Conservation (phyloP, 129 eudicot species). For the Lactuca sativa region DNA sequence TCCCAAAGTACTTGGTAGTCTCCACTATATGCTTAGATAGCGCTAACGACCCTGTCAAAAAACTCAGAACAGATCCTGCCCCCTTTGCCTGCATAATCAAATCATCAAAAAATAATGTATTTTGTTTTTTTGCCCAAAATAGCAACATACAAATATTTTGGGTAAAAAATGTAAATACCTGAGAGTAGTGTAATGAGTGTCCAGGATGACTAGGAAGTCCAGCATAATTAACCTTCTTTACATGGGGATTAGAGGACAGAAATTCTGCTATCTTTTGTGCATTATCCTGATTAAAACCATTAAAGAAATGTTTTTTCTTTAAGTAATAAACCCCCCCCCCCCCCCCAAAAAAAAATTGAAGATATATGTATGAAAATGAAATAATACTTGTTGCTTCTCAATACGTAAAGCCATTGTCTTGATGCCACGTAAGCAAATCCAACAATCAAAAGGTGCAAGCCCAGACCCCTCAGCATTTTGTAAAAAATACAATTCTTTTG, state of each 20-base stretch:
- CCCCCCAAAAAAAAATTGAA: background rate
- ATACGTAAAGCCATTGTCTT: conserved; percentile 96
- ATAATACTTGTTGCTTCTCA: conserved; percentile 89
- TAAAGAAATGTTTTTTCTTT: background rate
- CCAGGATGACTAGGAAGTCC: conserved; percentile 95
- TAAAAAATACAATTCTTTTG: conserved; percentile 78
- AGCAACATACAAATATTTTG: background rate
- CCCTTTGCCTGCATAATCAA: conserved; percentile 78
- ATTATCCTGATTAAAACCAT: conserved; percentile 60
- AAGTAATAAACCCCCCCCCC: background rate
- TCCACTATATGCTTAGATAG: conserved; percentile 88
- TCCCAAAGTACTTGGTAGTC: conserved; percentile 78
- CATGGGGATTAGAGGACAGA: conserved; percentile 77
- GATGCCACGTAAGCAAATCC: conserved; percentile 94
- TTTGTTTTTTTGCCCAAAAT: too few relatives aligned
- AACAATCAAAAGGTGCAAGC: conserved; percentile 95
- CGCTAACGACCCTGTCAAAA: conserved; percentile 76
- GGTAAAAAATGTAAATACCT: conserved; percentile 46
- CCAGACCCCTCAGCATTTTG: conserved; percentile 98
- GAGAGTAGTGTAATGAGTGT: conserved; percentile 83
- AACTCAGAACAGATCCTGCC: conserved; percentile 96
- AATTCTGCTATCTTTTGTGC: conserved; percentile 95
- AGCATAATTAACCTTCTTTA: conserved; percentile 87
- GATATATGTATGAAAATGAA: conserved; percentile 5
- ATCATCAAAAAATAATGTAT: background rate